Base-by-base conservation (phyloP, 768 basidiomycete species). In the Atractiella rhizophila region DNA sequence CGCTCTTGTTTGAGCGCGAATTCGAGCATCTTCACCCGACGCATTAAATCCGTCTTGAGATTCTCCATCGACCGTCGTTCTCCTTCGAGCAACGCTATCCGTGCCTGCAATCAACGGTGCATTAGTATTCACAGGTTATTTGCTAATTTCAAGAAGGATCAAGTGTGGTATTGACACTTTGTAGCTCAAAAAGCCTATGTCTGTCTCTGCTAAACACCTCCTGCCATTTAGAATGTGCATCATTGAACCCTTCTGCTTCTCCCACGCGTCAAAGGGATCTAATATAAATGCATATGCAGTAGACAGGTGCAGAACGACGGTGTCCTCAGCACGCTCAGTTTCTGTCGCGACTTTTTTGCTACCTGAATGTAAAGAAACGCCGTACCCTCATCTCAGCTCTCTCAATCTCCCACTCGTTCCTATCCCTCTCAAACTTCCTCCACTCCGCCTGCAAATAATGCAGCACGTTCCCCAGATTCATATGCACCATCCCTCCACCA, bases 361-460 rank as follows among this genome's bases (percentile, higher is more conserved):
- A n/a, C 13, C 26, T 35, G 8, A 10, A 16, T n/a, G 12, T 12
- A 12, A 37, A 19, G 18, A 6, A 10, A 10, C 21, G 31, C 71
- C 79, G 54, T 49, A 85, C 83, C 68, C 88, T 69, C 86, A 96
- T 94, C 62, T 96, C 91, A 25, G 91, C 91, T 51, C 91, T 68
- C 62, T 96, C 91, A 54, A 98, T 98, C 66, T 98, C 91, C 88
- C 88, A 98, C 63, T 98, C 91, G 58, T 98, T 98, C 54, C 88
- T 69, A 63, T 98, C 91, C 58, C 86, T 74, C 61, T 96, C 91
- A 56, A 91, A 96, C 45, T 81, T 68, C 47, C 91, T 68, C 82
- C 86, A 94, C 65, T 98, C 91, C 18, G 81, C 82, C 64, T 98
- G 91, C 38, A 96, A 68, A 59, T 82, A 98, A 64, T 98, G 91